Evolutionary conservation across 768 basidiomycete genomes (phyloP).

Genomic region (Collybia sordida): DNA sequence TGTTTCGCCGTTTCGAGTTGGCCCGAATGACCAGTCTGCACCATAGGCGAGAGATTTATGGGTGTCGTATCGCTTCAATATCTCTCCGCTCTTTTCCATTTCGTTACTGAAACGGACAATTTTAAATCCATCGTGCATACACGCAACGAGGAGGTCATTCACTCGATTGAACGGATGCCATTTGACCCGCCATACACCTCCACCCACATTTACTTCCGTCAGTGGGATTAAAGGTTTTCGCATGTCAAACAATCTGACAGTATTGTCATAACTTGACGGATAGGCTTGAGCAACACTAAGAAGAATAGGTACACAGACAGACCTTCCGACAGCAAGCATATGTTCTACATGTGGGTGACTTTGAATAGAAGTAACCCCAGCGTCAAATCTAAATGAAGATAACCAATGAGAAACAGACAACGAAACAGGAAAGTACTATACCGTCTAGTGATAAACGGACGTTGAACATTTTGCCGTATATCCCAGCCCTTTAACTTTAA

Average conservation of each 20-base stretch:
- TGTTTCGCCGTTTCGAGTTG: conserved; percentile 33
- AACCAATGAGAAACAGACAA: conserved; percentile 2
- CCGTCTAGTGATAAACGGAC: conserved; percentile 71
- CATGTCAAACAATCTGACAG: conserved; percentile 78
- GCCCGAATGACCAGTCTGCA: conserved; percentile 77
- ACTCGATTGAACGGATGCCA: conserved; percentile 86
- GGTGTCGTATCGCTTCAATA: conserved; percentile 60
- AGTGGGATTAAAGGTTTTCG: conserved; percentile 66
- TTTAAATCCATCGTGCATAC: conserved; percentile 98
- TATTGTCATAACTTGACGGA: conserved; percentile 72
- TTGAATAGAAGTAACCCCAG: conserved; percentile 90
- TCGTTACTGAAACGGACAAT: conserved; percentile 53
- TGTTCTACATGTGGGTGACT: conserved; percentile 78
- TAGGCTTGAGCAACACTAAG: not conserved
- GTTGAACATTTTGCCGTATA: conserved; percentile 56
- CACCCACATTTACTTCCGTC: conserved; percentile 67
- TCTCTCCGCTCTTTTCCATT: conserved; percentile 10
- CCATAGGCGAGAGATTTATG: conserved; percentile 91
- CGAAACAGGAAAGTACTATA: conserved; percentile 20
- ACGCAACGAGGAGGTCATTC: conserved; percentile 84
- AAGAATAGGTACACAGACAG: conserved; percentile 9
- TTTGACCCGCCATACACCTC: conserved; percentile 94
- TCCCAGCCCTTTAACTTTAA: conserved; percentile 92
- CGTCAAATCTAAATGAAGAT: conserved; percentile 66
- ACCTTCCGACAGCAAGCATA: conserved; percentile 91